A percentile compares a stretch with the other conserved stretches of the same genome.
Evolutionary conservation across 78 protist genomes (phyloP).

Genomic region (Dictyostelium capitatum): DNA sequence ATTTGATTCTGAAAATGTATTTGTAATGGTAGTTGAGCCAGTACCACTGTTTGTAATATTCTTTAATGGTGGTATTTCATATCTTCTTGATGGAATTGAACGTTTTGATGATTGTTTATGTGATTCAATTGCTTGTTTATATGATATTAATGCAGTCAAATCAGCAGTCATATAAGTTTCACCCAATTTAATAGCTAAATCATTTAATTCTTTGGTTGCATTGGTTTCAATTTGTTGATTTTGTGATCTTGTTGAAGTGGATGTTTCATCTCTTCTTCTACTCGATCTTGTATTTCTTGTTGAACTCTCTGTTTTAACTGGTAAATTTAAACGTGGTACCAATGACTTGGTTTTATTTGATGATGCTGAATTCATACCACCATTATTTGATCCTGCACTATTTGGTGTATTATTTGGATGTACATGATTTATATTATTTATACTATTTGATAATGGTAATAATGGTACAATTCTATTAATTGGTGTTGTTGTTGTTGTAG

Average conservation of each 20-base stretch:
- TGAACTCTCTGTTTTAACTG: conserved; percentile 55
- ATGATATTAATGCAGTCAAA: conserved; percentile 77
- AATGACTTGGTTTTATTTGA: not conserved
- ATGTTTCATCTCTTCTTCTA: conserved; percentile 64
- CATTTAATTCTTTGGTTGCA: conserved; percentile 70
- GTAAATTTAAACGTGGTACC: conserved; percentile 59
- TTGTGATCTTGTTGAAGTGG: conserved; percentile 38
- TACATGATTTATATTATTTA: conserved; percentile 26
- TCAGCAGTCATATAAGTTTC: conserved; percentile 82
- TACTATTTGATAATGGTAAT: conserved; percentile 21
- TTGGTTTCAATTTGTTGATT: conserved; percentile 36
- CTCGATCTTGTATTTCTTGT: conserved; percentile 63
- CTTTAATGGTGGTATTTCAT: conserved; percentile 2
- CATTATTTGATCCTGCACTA: conserved; percentile 11
- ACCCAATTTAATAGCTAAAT: conserved; percentile 77
- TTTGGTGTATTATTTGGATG: conserved; percentile 8
- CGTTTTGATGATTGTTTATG: conserved; percentile 29
- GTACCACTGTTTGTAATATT: not conserved
- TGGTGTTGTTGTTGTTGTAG: conserved; percentile 5
- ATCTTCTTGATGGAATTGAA: conserved; percentile 10
- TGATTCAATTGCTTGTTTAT: conserved; percentile 71
- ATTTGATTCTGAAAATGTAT: conserved; percentile 30
- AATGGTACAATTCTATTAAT: not conserved
- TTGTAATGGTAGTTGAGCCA: not conserved
- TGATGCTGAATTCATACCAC: not conserved